Evolutionary conservation across 2,329 filamentous ascomycete species (phyloP).

Genomic region (Pseudohalonectria lignicola): DNA sequence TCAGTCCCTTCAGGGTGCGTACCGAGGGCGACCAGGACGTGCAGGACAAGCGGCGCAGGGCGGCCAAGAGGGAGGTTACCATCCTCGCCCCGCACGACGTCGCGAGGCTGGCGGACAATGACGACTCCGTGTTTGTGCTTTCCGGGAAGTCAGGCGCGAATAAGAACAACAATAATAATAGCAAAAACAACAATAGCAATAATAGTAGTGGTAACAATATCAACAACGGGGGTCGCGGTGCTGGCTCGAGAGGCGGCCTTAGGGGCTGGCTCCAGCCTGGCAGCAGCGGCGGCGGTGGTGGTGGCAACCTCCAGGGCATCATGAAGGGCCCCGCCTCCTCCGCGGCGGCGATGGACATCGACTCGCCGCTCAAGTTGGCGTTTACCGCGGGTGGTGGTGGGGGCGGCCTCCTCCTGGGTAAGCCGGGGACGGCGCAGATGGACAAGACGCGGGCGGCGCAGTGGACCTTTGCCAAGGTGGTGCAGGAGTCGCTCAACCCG

Average conservation of each 20-base stretch:
- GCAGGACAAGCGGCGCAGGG: conserved; percentile 43
- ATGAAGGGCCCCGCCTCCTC: conserved; percentile 37
- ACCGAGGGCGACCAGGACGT: conserved; percentile 41
- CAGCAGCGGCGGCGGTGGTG: conserved; percentile 9
- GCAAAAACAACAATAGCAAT: too few relatives aligned
- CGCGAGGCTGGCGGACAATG: conserved; percentile 21
- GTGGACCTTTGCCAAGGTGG: conserved; percentile 79
- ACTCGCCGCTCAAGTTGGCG: background rate
- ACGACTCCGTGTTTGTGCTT: conserved; percentile 25
- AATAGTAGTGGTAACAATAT: too few relatives aligned
- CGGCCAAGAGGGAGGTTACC: conserved; percentile 55
- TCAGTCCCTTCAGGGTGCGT: conserved; percentile 80
- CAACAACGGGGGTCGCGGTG: too few relatives aligned
- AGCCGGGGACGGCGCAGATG: conserved; percentile 46
- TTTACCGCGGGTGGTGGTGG: too few relatives aligned
- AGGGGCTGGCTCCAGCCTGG: conserved; percentile 51
- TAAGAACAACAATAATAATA: conserved; percentile 23
- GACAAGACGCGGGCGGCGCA: conserved; percentile 78
- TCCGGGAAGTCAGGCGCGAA: conserved; percentile 18
- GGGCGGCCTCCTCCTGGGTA: conserved; percentile 13
- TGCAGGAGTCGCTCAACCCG: conserved; percentile 77
- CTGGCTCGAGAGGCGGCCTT: too few relatives aligned
- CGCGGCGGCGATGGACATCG: conserved; percentile 5
- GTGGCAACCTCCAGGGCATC: conserved; percentile 31
- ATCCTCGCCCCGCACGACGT: conserved; percentile 50